Conservation (phyloP, 2,329 filamentous ascomycete genomes). For the Aspergillus fijiensis region DNA sequence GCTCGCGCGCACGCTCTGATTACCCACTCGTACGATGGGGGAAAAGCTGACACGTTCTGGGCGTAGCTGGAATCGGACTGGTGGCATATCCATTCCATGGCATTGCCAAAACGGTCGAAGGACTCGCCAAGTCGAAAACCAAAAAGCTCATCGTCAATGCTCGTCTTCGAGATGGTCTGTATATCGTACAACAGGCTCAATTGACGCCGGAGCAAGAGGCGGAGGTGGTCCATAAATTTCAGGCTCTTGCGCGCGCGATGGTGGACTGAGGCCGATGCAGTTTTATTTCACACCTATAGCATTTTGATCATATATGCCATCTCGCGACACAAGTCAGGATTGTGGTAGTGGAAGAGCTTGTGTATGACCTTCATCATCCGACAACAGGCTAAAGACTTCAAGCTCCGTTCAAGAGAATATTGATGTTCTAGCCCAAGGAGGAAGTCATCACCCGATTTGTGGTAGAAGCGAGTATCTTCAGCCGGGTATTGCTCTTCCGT, state of each 20-base stretch:
- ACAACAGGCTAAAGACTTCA: neutral
- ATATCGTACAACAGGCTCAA: neutral
- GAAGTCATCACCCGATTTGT: neutral
- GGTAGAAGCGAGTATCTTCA: neutral
- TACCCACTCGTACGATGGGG: neutral
- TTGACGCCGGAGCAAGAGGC: neutral
- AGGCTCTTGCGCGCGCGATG: constrained; percentile 6
- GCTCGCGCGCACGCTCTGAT: neutral
- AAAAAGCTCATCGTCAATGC: constrained; percentile 25
- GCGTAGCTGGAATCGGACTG: constrained; percentile 27
- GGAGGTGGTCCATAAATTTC: constrained; percentile 8
- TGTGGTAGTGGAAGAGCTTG: no score
- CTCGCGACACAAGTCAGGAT: no score
- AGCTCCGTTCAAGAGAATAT: neutral
- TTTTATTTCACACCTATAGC: no score
- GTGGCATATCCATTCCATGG: constrained; percentile 36
- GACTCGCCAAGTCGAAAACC: constrained; percentile 26
- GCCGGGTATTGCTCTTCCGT: neutral
- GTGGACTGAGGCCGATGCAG: neutral
- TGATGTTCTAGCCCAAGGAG: neutral
- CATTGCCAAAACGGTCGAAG: constrained; percentile 33
- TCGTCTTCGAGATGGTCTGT: constrained; percentile 21
- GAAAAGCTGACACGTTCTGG: neutral
- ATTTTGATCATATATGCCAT: no score
- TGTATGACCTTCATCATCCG: no score